Evolutionary conservation across 108 stramenopile species (phyloP).

Genomic region (Aurantiochytrium sp.): DNA sequence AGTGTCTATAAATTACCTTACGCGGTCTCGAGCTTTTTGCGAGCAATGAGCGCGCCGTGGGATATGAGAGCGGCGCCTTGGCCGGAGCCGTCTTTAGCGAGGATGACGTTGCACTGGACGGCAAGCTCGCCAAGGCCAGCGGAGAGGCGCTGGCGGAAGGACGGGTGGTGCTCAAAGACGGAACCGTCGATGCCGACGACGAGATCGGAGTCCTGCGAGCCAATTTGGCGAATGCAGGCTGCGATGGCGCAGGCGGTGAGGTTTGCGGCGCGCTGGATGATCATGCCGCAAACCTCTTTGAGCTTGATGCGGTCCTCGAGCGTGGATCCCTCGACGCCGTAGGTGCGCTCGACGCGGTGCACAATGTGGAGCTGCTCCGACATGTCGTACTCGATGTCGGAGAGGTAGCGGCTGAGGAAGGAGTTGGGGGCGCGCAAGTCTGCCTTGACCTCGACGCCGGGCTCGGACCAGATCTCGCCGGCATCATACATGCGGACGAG

Average conservation of each 20-base stretch:
- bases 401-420: neutral
- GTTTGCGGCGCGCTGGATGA: slow-evolving; percentile 29
- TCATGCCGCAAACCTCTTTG: slow-evolving; percentile 28
- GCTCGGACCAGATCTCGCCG: neutral
- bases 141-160: neutral
- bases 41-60: neutral
- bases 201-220: neutral
- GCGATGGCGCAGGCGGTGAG: slow-evolving; percentile 30
- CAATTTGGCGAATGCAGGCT: neutral
- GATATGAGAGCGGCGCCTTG: slow-evolving; percentile 24
- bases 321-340: neutral
- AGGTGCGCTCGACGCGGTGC: neutral
- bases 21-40: neutral
- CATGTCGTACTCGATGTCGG: slow-evolving; percentile 8
- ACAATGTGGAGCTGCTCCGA: neutral
- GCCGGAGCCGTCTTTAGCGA: slow-evolving; percentile 11
- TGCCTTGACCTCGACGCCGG: neutral
- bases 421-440: neutral
- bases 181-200: slow-evolving; percentile 28
- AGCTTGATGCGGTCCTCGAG: slow-evolving; percentile 26
- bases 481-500: neutral
- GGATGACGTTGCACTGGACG: neutral
- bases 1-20: no score
- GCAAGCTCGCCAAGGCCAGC: slow-evolving; percentile 23
- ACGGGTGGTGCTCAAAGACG: slow-evolving; percentile 31